Evolutionary conservation across 129 eudicot species (phyloP), one percentile per base, ranked within the genome.

Genomic region (Gnaphalium uliginosum): DNA sequence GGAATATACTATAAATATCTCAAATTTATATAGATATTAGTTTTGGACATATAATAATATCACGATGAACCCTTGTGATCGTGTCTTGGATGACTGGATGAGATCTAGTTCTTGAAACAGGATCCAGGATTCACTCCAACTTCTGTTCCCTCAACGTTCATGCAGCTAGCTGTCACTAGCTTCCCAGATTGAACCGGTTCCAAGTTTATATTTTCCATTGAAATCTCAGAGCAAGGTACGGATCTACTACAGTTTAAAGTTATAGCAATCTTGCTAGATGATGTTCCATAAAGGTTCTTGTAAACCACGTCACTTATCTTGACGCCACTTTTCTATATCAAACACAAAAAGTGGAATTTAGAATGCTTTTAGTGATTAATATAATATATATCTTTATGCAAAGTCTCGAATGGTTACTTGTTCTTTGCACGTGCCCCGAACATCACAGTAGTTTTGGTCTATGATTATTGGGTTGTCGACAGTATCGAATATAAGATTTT

Each of bases 391-490:
- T 18, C 21, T 61, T 41, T 57, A 68, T 56, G 51, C 21, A 46
- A 65, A 37, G 22, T 37, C 23, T 6, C 1, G 14, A 66, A 32
- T 43, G 33, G 29, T 67, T 68, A 81, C 88, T 84, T 17, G 22
- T 78, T 81, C 82, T 64, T 74, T 26, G 82, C 92, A 83, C 18
- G 57, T 60, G 9, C 86, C 83, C 0, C 83, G 80, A 0, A 83
- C 79, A 4, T 72, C 78, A 23, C 93, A 87, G 41, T 85, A 92
- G 70, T 85, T 77, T 78, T 92, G 96, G 83, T 89, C 98, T 35
- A 92, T 92, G 69, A 92, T 88, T 58, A 92, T 75, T 6, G 96
- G 98, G 74, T 86, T 82, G 69, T 85, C 57, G 37, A 89, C 93
- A 0, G 27, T 8, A 56, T 76, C 62, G 67, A 92, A 87, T 43